phyloP scores from a whole-genome alignment of 176 grass and related monocot species.

The Musa beccarii region DNA sequence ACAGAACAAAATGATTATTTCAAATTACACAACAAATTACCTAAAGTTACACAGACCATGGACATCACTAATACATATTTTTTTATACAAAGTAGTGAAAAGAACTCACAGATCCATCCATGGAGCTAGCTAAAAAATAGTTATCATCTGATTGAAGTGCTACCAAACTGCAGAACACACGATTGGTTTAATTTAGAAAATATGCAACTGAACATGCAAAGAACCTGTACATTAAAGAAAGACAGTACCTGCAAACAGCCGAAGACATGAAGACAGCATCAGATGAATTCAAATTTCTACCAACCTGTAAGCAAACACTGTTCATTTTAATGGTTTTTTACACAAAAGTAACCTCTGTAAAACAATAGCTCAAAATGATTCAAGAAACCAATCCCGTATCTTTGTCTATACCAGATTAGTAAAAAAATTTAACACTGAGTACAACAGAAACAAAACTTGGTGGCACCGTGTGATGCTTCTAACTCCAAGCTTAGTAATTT shows the following conservation, averaged over 20 bases:
- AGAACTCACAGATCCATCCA: slow-evolving; percentile 68
- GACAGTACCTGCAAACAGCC: slow-evolving; percentile 52
- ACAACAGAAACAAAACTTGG: too few relatives aligned
- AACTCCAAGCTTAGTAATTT: too few relatives aligned
- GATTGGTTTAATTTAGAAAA: slow-evolving; percentile 3
- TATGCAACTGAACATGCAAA: neutral
- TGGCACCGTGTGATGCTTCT: too few relatives aligned
- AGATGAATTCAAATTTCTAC: slow-evolving; percentile 25
- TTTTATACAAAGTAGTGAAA: slow-evolving; percentile 4
- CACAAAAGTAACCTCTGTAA: neutral
- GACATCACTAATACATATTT: slow-evolving; percentile 2
- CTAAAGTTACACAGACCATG: neutral
- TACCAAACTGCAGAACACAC: slow-evolving; percentile 42
- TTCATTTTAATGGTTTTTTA: too few relatives aligned
- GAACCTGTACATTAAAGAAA: neutral
- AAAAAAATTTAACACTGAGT: too few relatives aligned
- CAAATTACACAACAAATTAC: neutral
- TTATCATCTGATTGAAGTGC: slow-evolving; percentile 55
- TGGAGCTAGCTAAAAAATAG: slow-evolving; percentile 64
- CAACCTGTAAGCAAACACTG: neutral
- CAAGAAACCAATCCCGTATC: too few relatives aligned
- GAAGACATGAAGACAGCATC: slow-evolving; percentile 35
- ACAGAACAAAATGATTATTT: neutral
- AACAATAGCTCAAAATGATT: neutral
- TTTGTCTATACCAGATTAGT: too few relatives aligned